Evolutionary conservation across 805 yeast genomes (phyloP), one percentile per base, ranked within the genome.

Genomic region (Candida nemodendra): DNA sequence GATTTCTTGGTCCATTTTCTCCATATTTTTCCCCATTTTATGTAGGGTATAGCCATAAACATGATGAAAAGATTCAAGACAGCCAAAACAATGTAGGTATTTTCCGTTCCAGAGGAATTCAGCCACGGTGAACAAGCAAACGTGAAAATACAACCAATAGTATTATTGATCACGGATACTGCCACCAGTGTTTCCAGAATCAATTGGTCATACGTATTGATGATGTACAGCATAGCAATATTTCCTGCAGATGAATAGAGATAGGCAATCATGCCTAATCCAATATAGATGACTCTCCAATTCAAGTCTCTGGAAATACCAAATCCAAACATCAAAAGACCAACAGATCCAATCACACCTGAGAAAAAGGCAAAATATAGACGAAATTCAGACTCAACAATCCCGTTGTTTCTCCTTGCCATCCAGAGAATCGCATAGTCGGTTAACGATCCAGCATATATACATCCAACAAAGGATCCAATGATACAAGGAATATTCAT

Each of bases 401-500:
- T 61, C 39, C 85, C 86, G 33, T 70, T 65, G 50, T 73, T 76
- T 34, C 74, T 66, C 44, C 76, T 74, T 3, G 86, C 84, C 67
- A 76, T 55, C 78, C 79, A 75, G n/a, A 79, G 61, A 8, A 80
- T 80, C 56, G 81, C 77, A 55, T 74, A 68, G 54, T 81, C 87
- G 26, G 80, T 72, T 17, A 78, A 31, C n/a, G 74, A 59, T 34
- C 87, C 86, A 3, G 86, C 83, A 47, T 78, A 76, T 23, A 78
- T 50, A 64, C 85, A 79, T 2, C 87, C 87, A 38, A 80, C 65
- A 6, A 76, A 60, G 1, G 85, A 79, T 18, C 87, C 87, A 23
- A 79, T 69, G 28, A 80, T 58, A 29, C 81, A 72, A 1, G 91
- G 89, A n/a, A 84, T 67, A 50, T 83, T 81, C 89, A 84, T 81